A percentile compares a stretch with the other conserved stretches of the same genome.
These are phyloP conservation scores for Viola odorata DNA, from an alignment of 345 rosid species.

Conservation along the genomic window DNA sequence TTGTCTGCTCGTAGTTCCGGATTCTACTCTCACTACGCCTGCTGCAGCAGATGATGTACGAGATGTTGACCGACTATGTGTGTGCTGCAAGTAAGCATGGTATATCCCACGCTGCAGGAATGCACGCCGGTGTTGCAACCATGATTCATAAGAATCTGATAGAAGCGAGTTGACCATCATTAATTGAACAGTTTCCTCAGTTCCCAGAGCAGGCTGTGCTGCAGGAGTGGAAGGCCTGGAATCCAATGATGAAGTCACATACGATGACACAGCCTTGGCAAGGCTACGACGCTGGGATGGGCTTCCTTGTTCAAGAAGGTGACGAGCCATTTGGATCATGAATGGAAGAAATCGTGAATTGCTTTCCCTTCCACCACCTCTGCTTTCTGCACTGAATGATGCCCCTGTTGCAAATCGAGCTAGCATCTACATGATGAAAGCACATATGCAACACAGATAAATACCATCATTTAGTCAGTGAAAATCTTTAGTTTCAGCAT, in stretches of 20 bases:
- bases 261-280: conserved; percentile 76
- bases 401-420: conserved; percentile 99
- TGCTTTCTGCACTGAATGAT: conserved; percentile 69
- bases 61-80: conserved; percentile 57
- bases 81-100: conserved; percentile 87
- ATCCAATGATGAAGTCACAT: conserved; percentile 44
- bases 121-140: conserved; percentile 81
- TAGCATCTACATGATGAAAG: conserved; percentile 52
- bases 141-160: conserved; percentile 81
- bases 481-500: neutral
- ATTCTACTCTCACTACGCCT: conserved; percentile 27
- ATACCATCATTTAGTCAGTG: neutral
- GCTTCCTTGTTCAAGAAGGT: conserved; percentile 94
- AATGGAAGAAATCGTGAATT: conserved; percentile 92
- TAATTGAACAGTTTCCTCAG: conserved; percentile 84
- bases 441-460: neutral
- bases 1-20: conserved; percentile 40
- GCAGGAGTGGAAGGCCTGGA: conserved; percentile 49
- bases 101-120: conserved; percentile 87
- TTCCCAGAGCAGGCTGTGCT: conserved; percentile 51
- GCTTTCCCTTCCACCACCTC: conserved; percentile 99
- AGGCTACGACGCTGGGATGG: conserved; percentile 61
- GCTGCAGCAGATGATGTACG: conserved; percentile 28
- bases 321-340: conserved; percentile 88
- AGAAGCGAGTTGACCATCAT: conserved; percentile 98